Percentiles rank a stretch among this genome's conserved stretches.
Evolutionary conservation across 1,284 basidiomycete species (phyloP).

Genomic region (Irpex sp.): DNA sequence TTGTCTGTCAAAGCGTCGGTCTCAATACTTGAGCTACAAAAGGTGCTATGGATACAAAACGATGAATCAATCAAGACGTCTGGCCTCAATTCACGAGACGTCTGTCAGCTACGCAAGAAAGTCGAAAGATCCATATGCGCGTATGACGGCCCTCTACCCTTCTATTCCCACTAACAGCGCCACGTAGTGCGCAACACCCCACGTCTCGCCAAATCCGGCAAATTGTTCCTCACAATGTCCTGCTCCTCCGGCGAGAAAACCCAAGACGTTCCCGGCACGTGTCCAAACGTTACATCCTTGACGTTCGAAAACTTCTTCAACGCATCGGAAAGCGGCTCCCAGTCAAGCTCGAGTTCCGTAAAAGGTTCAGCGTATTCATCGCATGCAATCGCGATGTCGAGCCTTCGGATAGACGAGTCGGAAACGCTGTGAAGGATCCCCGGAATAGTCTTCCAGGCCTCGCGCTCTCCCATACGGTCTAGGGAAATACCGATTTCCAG

Average conservation of each 20-base stretch:
- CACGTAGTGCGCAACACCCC: not conserved
- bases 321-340: not conserved
- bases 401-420: not conserved
- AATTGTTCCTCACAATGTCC: not conserved
- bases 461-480: not conserved
- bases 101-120: not conserved
- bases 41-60: not conserved
- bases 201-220: not conserved
- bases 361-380: not conserved
- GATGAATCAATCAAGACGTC: not conserved
- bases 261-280: not conserved
- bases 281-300: not conserved
- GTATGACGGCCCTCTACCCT: not conserved
- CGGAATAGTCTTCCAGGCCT: not conserved
- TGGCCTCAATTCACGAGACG: constrained; percentile 1
- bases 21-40: not conserved
- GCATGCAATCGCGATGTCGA: not conserved
- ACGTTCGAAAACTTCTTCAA: not conserved
- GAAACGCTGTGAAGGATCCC: not conserved
- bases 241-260: not conserved
- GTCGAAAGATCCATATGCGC: not conserved
- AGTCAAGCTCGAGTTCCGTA: not conserved
- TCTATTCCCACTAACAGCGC: not conserved
- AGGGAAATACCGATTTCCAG: constrained; percentile 1
- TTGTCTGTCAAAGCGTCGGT: no score